Evolutionary conservation across 1,139 yeast species (phyloP), one percentile per base, ranked within the genome.

Genomic region (Blastobotrys arbuscula): DNA sequence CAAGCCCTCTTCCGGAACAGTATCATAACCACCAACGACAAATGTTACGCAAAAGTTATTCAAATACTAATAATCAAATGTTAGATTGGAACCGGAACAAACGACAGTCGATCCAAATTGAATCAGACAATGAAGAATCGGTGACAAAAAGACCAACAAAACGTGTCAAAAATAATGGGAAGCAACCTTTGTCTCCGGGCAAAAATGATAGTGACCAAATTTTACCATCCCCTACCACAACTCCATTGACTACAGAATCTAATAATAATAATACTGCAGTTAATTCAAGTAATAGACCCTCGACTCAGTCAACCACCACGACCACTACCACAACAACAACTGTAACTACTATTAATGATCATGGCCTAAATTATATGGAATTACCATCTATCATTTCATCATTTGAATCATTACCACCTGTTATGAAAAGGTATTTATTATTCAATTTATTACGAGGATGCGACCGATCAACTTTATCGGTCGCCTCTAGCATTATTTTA

Each of bases 401-500:
- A 13, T 68, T 67, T 49, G 70, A 65, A 43, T 53, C 53, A 13
- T 55, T 70, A 23, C 71, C 73, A 2, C 56, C 61, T 15, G 62
- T 59, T n/a, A 45, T 64, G 42, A 65, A 64, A 49, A 55, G 62
- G 24, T 65, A 65, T 49, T 62, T 62, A 20, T 70, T 86, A 20
- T 87, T 82, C 69, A 77, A 75, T 53, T 68, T 90, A 44, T 67
- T 92, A 36, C 82, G 82, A 50, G 75, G 75, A 42, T 75, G 85
- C 48, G 79, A 83, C 58, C 74, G 96, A 50, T 69, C 79, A 13
- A 77, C 89, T 4, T 72, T 92, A 44, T 84, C 94, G 47, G 76
- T 85, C 33, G 68, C 92, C 48, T 76, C 79, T 35, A 77, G 79
- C 19, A 62, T 79, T 10, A 74, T 92, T 19, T 75, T 77, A 44